A percentile compares a stretch with the other conserved stretches of the same genome.
phyloP scores from a whole-genome alignment of 2,329 filamentous ascomycete genomes.

The Cadophora gregata region DNA sequence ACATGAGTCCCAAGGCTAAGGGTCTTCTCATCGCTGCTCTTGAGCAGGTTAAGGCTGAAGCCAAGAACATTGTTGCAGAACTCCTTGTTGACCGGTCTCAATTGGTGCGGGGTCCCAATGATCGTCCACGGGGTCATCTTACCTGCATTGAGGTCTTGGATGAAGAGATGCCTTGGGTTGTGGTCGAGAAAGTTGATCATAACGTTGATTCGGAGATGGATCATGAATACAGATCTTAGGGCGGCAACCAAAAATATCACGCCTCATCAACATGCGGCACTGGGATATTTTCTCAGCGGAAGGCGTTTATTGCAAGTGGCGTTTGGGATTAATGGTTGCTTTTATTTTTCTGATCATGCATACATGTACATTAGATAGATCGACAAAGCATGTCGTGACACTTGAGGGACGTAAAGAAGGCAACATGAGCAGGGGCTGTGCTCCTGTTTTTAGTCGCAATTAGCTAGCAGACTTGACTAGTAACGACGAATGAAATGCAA shows the following conservation, averaged over 20 bases:
- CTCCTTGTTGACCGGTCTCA: slow-evolving; percentile 30
- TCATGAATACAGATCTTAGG: background rate
- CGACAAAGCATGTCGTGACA: background rate
- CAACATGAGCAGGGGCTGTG: background rate
- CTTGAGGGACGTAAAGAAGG: background rate
- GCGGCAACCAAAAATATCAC: background rate
- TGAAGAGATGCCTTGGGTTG: slow-evolving; percentile 64
- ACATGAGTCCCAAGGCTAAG: slow-evolving; percentile 34
- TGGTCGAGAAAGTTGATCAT: background rate
- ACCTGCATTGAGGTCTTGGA: slow-evolving; percentile 64
- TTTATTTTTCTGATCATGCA: background rate
- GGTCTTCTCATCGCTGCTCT: slow-evolving; percentile 22
- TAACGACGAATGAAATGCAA: background rate
- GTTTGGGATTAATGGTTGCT: slow-evolving; percentile 6
- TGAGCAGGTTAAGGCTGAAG: slow-evolving; percentile 30
- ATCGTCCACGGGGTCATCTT: slow-evolving; percentile 51
- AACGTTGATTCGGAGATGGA: background rate
- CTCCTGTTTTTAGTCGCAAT: background rate
- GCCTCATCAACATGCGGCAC: background rate
- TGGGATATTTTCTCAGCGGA: background rate
- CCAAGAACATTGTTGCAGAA: slow-evolving; percentile 29
- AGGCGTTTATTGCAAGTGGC: background rate
- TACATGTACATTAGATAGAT: background rate
- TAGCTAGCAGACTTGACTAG: background rate
- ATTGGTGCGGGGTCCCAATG: slow-evolving; percentile 11